A percentile compares a stretch with the other conserved stretches of the same genome.
These are phyloP conservation scores for Mycena olivaceomarginata DNA, from an alignment of 768 basidiomycete genomes.

Conservation along the genomic window DNA sequence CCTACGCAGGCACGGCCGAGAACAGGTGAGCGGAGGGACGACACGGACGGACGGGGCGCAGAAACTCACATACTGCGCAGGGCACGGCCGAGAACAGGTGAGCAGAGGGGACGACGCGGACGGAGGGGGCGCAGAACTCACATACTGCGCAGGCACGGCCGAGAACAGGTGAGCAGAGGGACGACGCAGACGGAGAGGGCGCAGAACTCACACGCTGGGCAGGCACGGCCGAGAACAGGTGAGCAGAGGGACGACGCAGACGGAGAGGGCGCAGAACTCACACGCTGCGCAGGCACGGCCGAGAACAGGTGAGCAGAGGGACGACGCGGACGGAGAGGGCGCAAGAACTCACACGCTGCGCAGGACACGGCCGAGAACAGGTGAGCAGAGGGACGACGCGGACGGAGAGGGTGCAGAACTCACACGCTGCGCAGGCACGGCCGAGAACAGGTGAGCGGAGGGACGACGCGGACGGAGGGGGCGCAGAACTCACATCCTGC, in stretches of 20 bases:
- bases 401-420: too few relatives aligned
- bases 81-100: background rate
- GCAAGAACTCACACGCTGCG: too few relatives aligned
- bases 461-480: too few relatives aligned
- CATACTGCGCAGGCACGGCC: background rate
- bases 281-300: background rate
- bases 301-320: background rate
- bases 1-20: too few relatives aligned
- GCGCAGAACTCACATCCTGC: too few relatives aligned
- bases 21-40: too few relatives aligned
- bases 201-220: background rate
- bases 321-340: too few relatives aligned
- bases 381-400: too few relatives aligned
- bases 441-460: too few relatives aligned
- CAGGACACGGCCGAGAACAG: too few relatives aligned
- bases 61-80: conserved; percentile 1
- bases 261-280: background rate
- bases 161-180: background rate
- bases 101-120: background rate
- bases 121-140: background rate
- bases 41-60: background rate
- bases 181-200: background rate
- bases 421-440: too few relatives aligned
- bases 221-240: background rate
- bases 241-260: background rate